Conservation (phyloP, 2,329 filamentous ascomycete genomes). For the Biscogniauxia sp. region DNA sequence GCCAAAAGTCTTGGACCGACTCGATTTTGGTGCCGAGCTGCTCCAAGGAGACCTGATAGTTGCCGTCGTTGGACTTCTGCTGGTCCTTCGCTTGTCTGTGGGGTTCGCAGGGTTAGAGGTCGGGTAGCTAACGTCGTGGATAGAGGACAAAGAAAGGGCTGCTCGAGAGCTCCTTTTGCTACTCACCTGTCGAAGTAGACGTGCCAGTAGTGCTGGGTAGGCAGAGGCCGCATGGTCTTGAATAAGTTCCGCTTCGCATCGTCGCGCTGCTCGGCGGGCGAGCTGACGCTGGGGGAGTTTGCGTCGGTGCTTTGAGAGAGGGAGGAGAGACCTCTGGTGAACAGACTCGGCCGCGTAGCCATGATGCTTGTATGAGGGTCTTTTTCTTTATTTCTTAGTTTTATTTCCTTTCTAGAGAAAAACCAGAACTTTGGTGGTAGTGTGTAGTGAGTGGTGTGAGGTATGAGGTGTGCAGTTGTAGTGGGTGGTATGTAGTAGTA, state of each 20-base stretch:
- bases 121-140: background rate
- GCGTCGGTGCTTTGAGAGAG: constrained; percentile 58
- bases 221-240: constrained; percentile 68
- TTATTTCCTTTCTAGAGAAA: too few relatives aligned
- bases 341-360: constrained; percentile 56
- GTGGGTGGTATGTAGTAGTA: background rate
- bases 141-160: background rate
- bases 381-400: too few relatives aligned
- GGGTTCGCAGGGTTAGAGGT: constrained; percentile 2
- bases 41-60: constrained; percentile 57
- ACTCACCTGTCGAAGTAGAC: constrained; percentile 64
- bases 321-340: constrained; percentile 62
- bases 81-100: constrained; percentile 45
- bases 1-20: constrained; percentile 82
- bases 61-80: constrained; percentile 37
- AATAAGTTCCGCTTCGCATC: constrained; percentile 82
- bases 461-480: background rate
- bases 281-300: constrained; percentile 59
- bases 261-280: constrained; percentile 71
- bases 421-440: too few relatives aligned
- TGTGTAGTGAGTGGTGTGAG: constrained; percentile 3
- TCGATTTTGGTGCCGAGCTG: constrained; percentile 66
- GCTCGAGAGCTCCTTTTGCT: too few relatives aligned
- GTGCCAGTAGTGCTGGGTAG: constrained; percentile 78
- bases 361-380: constrained; percentile 39